phyloP scores from a whole-genome alignment of 768 basidiomycete species.

The Coprinellus micaceus region DNA sequence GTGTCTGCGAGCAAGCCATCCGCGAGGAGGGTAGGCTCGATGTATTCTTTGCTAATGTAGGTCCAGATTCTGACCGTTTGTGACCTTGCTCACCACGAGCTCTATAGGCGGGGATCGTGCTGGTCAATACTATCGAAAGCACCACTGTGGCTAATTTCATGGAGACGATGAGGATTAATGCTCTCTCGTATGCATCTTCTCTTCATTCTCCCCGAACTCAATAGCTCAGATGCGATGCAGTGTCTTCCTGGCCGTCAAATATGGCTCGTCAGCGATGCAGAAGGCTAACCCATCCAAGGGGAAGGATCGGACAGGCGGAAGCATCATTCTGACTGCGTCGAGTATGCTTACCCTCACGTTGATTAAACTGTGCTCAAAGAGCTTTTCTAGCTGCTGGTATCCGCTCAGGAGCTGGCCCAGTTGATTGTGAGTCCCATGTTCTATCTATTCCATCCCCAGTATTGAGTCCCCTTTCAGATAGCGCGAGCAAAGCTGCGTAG shows the following conservation, averaged over 20 bases:
- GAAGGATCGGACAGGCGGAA: conserved; percentile 69
- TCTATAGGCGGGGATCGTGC: conserved; percentile 64
- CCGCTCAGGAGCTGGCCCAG: conserved; percentile 74
- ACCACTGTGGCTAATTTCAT: conserved; percentile 65
- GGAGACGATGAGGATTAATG: conserved; percentile 75
- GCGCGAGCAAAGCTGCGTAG: conserved; percentile 91
- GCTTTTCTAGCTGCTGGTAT: conserved; percentile 68
- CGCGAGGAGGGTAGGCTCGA: conserved; percentile 84
- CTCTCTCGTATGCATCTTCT: conserved; percentile 41
- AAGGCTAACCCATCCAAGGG: conserved; percentile 61
- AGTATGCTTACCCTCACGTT: conserved; percentile 39
- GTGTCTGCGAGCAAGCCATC: conserved; percentile 67
- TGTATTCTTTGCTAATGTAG: conserved; percentile 92
- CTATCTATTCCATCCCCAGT: neutral
- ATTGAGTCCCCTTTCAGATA: conserved; percentile 46
- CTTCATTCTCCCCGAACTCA: neutral
- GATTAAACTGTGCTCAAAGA: conserved; percentile 5
- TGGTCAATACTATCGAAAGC: conserved; percentile 40
- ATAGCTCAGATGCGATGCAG: conserved; percentile 34
- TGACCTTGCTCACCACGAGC: neutral
- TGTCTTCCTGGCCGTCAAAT: conserved; percentile 85
- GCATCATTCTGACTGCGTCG: conserved; percentile 86
- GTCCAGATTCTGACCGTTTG: conserved; percentile 18
- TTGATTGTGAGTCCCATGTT: conserved; percentile 61
- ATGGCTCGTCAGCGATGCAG: conserved; percentile 81